Base-by-base conservation (phyloP, 495 filamentous ascomycete species). In the Trichoderma virens region DNA sequence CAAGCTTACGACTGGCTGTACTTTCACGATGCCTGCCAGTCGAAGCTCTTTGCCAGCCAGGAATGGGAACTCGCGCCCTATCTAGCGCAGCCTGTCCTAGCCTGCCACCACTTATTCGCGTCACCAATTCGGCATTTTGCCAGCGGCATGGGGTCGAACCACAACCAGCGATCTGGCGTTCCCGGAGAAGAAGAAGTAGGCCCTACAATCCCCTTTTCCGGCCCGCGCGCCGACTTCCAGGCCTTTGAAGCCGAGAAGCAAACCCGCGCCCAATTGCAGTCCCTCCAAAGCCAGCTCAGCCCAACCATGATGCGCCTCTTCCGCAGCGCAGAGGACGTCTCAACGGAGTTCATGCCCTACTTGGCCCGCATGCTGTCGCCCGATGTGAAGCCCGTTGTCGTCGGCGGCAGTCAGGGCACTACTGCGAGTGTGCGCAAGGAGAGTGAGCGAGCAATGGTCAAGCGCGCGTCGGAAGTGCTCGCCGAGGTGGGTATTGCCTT, bases 21-120 rank as follows among this genome's bases (percentile, higher is more conserved):
- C 74, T 98, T 98, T 73, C 90, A 97, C 71, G 94, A 97, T 67
- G 77, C 80, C 1, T 84, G 95, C 65, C 93, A 90, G 7, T 83
- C 86, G 1, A 85, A 86, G 62, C 78, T 97, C 2, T 90, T 86
- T 70, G 75, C 82, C 9, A 83, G 79, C 59, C 92, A 97, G 72
- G 92, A 94, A 51, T 97, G 92, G 87, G 93, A 98, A 71, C 77
- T 97, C 32, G 80, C 79, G 18, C 85, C 90, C 0, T 98, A 98
- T 73, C 84, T 97, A 64, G 88, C 86, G 69, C 88, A 92, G 68
- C 86, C 93, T 0, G 81, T 91, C 30, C 83, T 97, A 0, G 94
- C 90, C 5, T 97, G 96, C 74, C 95, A 98, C 70, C 82, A 92
- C 72, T 83, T 98, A 8, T 98, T 98, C 71, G 90, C 93, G 16